Conservation (phyloP, 345 rosid genomes). For the Melaleuca quinquenervia region DNA sequence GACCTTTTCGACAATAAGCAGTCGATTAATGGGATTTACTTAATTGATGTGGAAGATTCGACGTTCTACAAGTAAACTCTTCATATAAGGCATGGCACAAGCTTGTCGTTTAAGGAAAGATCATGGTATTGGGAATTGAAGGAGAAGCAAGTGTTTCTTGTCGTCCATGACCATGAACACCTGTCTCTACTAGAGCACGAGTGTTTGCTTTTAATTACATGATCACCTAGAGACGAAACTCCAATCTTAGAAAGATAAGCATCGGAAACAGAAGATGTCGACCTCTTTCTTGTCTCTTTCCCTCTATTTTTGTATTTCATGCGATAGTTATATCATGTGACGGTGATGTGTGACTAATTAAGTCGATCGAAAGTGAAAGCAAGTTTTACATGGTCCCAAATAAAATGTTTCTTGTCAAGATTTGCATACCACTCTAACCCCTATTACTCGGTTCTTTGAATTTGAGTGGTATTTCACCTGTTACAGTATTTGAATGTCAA, state of each 20-base stretch:
- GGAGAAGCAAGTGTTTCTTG: neutral
- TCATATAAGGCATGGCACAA: neutral
- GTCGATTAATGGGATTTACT: neutral
- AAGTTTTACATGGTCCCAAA: neutral
- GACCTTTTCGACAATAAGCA: neutral
- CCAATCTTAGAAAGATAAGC: neutral
- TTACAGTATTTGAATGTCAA: neutral
- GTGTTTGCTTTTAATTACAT: neutral
- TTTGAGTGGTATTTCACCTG: neutral
- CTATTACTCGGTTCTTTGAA: neutral
- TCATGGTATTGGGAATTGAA: neutral
- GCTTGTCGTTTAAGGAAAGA: neutral
- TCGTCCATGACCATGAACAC: neutral
- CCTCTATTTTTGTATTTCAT: neutral
- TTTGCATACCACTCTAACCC: neutral
- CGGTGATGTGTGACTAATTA: neutral
- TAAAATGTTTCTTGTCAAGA: neutral
- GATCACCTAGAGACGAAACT: neutral
- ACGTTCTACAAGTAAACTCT: neutral
- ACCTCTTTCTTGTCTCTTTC: neutral
- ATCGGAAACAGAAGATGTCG: neutral
- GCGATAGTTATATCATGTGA: neutral
- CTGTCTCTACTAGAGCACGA: neutral
- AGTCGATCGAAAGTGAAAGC: neutral
- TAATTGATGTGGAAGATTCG: neutral